A percentile compares a stretch with the other conserved stretches of the same genome.
phyloP scores from a whole-genome alignment of 768 basidiomycete species.

The Gymnopilus dilepis region DNA sequence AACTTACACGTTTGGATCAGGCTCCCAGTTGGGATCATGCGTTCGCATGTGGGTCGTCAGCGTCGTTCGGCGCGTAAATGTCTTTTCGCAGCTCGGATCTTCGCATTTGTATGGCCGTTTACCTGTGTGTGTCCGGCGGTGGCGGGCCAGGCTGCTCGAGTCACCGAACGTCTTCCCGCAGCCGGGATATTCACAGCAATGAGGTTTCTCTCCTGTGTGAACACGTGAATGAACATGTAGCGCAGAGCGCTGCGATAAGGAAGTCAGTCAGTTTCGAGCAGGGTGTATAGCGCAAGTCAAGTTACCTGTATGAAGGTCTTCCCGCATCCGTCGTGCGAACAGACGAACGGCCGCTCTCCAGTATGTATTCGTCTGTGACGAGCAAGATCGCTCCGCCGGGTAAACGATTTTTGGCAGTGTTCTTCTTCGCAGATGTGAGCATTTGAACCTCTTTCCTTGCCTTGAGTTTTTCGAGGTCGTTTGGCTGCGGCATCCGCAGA shows the following conservation, averaged over 20 bases:
- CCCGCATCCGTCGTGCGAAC: constrained; percentile 72
- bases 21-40: constrained; percentile 85
- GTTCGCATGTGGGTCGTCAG: constrained; percentile 87
- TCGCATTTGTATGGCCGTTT: constrained; percentile 89
- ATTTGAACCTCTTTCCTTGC: constrained; percentile 52
- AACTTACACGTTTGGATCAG: constrained; percentile 80
- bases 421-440: constrained; percentile 72
- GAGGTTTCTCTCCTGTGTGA: constrained; percentile 93
- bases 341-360: constrained; percentile 85
- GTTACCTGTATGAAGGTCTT: constrained; percentile 92
- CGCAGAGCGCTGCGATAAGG: constrained; percentile 74
- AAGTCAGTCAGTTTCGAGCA: constrained; percentile 8
- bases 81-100: constrained; percentile 82
- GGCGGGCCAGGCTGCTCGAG: constrained; percentile 89
- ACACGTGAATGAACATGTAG: constrained; percentile 88
- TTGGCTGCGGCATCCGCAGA: constrained; percentile 33
- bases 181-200: constrained; percentile 87
- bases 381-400: constrained; percentile 80
- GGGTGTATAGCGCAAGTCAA: constrained; percentile 12
- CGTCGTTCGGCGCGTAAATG: constrained; percentile 85
- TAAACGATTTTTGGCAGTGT: constrained; percentile 81
- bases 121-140: constrained; percentile 87
- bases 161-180: constrained; percentile 91
- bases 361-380: constrained; percentile 92
- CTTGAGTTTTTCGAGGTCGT: constrained; percentile 43